Percentiles rank a stretch among this genome's conserved stretches.
phyloP scores from a whole-genome alignment of 768 basidiomycete genomes.

The Lactarius trivialis region DNA sequence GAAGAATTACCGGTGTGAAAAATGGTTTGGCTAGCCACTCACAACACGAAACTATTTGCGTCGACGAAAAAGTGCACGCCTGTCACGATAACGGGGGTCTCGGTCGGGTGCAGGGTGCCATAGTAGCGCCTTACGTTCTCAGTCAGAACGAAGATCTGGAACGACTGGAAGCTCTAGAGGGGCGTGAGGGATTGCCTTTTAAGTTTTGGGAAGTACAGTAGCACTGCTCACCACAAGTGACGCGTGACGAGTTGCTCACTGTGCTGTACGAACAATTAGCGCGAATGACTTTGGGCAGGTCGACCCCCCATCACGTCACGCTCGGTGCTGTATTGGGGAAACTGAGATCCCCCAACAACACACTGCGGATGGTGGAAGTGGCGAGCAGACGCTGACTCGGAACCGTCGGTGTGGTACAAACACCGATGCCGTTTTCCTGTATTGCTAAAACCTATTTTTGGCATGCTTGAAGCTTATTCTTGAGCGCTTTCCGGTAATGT shows the following conservation, averaged over 20 bases:
- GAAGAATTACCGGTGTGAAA: background rate
- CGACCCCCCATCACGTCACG: background rate
- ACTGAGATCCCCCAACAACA: background rate
- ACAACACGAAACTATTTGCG: too few species aligned
- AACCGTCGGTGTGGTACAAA: background rate
- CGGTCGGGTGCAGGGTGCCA: background rate
- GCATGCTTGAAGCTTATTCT: background rate
- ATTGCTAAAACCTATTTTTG: background rate
- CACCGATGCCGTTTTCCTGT: background rate
- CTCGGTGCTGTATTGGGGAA: background rate
- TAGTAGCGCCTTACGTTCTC: background rate
- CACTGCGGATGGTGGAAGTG: background rate
- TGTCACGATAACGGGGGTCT: background rate
- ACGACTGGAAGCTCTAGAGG: background rate
- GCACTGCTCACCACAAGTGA: background rate
- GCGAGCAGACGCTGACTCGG: background rate
- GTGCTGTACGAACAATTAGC: background rate
- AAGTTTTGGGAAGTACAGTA: background rate
- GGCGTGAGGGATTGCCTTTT: background rate
- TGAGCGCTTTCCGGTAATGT: background rate
- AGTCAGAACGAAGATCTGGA: background rate
- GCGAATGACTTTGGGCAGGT: background rate
- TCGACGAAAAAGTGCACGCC: background rate
- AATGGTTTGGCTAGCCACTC: background rate
- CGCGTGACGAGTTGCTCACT: background rate